Evolutionary conservation across 202 grass and related monocot genomes (phyloP), one percentile per base, ranked within the genome.

Genomic region (Setaria viridis): DNA sequence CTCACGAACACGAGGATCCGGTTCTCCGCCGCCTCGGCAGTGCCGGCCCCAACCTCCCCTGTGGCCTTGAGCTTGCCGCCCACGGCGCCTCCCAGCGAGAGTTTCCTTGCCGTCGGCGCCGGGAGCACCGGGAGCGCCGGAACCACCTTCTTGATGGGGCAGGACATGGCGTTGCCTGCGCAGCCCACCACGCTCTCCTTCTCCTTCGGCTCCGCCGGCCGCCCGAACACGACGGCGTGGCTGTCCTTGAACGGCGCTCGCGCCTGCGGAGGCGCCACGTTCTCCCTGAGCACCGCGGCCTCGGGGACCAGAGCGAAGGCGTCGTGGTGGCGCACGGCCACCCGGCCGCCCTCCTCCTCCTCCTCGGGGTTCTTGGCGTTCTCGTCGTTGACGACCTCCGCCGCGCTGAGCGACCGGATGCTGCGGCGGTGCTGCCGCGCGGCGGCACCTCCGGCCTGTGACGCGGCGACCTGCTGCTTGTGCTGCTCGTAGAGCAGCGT

Each of bases 1-100:
- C 97, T 86, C 55, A 99, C 97, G 75, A 96, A 99, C 43, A 96
- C 97, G 14, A 80, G 62, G 73, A 99, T 99, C 50, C 92, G 87
- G 70, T 90, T 94, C 63, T 82, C 93, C 33, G 39, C 73, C 7
- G 71, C 79, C n/a, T 92, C 93, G 11, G 50, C 75, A 70, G 75
- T 80, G 50, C 82, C 80, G 12, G 39, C 55, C 70, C 48, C 78
- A n/a, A 15, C 15, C 32, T 87, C 89, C 48, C 69, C 74, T 15
- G 46, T 12, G 50, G 78, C 77, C 67, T 80, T 85, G 62, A 87
- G 20, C 66, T 86, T 82, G 54, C 55, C 82, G 57, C 79, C 76
- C 50, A 91, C 55, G 37, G 85, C 67, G n/a, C 88, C 97, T 55
- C 97, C 88, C 59, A 99, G 74, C 3, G 93, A 96, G 54, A 96